These are phyloP conservation scores for Dendrobium officinale DNA, from an alignment of 106 monocot species.

Conservation along the genomic window DNA sequence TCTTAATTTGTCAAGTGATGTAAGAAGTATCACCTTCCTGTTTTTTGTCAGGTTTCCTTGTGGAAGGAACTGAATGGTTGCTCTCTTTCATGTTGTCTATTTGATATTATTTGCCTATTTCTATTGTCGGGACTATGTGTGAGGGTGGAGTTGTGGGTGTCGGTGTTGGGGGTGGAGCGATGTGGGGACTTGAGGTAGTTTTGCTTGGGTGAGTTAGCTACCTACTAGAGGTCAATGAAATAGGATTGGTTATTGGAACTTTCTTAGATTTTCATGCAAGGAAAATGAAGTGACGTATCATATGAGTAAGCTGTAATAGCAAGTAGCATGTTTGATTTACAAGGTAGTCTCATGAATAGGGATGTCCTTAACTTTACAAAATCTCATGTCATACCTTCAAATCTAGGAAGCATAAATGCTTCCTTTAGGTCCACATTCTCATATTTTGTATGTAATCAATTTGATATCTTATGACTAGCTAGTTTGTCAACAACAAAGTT, in stretches of 20 bases:
- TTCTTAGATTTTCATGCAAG: neutral
- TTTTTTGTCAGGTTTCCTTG: neutral
- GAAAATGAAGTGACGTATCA: neutral
- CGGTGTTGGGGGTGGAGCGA: too few relatives aligned
- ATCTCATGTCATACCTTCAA: neutral
- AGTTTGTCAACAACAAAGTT: neutral
- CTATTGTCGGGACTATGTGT: neutral
- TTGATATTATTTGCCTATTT: neutral
- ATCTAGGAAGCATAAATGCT: neutral
- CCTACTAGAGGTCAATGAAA: neutral
- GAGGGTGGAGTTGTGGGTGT: neutral
- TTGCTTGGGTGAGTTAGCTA: neutral
- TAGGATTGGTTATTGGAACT: neutral
- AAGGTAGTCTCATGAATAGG: neutral
- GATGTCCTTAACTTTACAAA: neutral
- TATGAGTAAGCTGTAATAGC: neutral
- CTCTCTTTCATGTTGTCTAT: neutral
- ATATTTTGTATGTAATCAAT: neutral
- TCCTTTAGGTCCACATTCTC: neutral
- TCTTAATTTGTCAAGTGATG: neutral
- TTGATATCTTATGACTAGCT: neutral
- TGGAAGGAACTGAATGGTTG: neutral
- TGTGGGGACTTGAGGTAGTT: neutral
- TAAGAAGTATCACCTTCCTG: neutral
- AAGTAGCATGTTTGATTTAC: neutral